phyloP scores from a whole-genome alignment of 1,139 yeast genomes.

The Scheffersomyces stambukii region DNA sequence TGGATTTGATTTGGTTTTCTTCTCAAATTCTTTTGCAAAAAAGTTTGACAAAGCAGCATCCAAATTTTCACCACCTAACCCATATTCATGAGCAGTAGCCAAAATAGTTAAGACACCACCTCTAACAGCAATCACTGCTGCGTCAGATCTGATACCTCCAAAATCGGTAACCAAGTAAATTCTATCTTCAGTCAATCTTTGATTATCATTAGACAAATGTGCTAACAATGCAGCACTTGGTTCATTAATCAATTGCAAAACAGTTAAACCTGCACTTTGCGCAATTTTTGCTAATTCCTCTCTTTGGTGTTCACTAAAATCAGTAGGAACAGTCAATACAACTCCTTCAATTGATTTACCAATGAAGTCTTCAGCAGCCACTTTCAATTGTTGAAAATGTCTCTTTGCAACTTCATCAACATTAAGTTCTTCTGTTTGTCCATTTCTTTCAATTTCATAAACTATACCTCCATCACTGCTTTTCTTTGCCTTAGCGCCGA shows the following conservation, averaged over 20 bases:
- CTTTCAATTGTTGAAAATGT: constrained; percentile 77
- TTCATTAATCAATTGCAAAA: constrained; percentile 86
- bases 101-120: constrained; percentile 90
- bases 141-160: constrained; percentile 96
- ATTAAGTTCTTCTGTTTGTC: constrained; percentile 45
- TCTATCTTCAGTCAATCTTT: constrained; percentile 62
- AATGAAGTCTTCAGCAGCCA: constrained; percentile 89
- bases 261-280: constrained; percentile 68
- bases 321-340: constrained; percentile 89
- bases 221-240: constrained; percentile 92
- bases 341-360: constrained; percentile 80
- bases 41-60: constrained; percentile 78
- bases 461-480: constrained; percentile 63
- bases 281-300: constrained; percentile 60
- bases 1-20: constrained; percentile 81
- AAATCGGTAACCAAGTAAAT: constrained; percentile 91
- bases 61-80: constrained; percentile 83
- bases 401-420: constrained; percentile 79
- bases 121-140: constrained; percentile 88
- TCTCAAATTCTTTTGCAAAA: constrained; percentile 91
- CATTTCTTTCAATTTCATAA: constrained; percentile 54
- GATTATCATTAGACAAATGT: constrained; percentile 54
- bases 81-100: constrained; percentile 79
- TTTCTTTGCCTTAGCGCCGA: constrained; percentile 62
- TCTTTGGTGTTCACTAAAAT: constrained; percentile 74